Conservation (phyloP, 805 yeast genomes). For the Isabelozyma heimii region DNA sequence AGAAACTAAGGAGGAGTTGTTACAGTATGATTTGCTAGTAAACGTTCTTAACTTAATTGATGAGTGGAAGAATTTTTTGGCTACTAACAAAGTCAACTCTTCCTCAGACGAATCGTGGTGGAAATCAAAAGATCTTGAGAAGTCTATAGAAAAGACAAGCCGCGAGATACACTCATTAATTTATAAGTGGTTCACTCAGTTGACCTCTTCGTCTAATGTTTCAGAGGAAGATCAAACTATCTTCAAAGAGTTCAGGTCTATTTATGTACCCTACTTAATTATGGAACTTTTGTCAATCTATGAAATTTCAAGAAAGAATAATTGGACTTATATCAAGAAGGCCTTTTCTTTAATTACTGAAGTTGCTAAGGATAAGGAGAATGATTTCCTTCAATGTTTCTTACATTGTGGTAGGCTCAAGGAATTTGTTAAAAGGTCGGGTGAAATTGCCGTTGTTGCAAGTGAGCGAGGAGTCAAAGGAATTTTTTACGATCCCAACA, state of each 20-base stretch:
- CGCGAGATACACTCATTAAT: conserved; percentile 25
- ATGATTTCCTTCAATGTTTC: conserved; percentile 61
- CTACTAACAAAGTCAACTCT: conserved; percentile 14
- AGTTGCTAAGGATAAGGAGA: conserved; percentile 64
- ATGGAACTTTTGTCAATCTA: conserved; percentile 62
- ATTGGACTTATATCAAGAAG: conserved; percentile 45
- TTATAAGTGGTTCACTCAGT: conserved; percentile 36
- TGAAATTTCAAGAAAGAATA: conserved; percentile 33
- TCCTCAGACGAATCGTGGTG: conserved; percentile 13
- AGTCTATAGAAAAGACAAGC: conserved; percentile 34
- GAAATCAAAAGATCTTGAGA: conserved; percentile 31
- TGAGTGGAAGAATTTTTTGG: conserved; percentile 46
- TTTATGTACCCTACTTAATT: conserved; percentile 72
- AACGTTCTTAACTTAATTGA: conserved; percentile 44
- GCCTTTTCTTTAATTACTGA: conserved; percentile 60
- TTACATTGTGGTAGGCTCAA: conserved; percentile 51
- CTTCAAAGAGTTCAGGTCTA: conserved; percentile 54
- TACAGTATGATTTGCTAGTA: conserved; percentile 46
- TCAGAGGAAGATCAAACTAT: conserved; percentile 33
- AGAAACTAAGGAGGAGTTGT: conserved; percentile 42
- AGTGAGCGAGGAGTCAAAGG: conserved; percentile 44
- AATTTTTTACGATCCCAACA: conserved; percentile 23
- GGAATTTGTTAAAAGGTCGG: conserved; percentile 52
- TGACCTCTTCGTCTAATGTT: conserved; percentile 13
- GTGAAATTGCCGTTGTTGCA: conserved; percentile 57